Evolutionary conservation across 2,329 filamentous ascomycete species (phyloP), one percentile per base, ranked within the genome.

Genomic region (Cadophora sp.): DNA sequence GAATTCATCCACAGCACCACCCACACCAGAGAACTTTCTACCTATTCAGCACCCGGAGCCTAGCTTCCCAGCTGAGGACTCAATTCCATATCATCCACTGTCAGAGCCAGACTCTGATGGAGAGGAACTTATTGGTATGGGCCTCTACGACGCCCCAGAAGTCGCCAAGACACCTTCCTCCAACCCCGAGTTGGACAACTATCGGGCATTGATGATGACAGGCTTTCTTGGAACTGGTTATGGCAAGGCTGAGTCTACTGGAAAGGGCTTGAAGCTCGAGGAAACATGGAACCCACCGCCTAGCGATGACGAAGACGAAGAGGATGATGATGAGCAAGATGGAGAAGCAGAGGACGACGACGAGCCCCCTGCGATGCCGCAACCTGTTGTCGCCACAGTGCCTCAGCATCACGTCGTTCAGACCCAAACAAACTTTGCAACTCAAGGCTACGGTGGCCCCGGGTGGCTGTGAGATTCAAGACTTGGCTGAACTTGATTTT

Each of bases 91-190:
- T 69, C 80, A 85, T 65, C 73, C 84, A 6, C 79, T 87, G 27
- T 83, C 85, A 37, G 83, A 87, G 48, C 82, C 86, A 59, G 87
- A 88, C 31, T 77, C 83, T 29, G 82, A 86, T 16, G 90, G 88
- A 46, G 91, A 94, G 75, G 90, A 93, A 68, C 84, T 95, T 1
- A 85, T 94, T n/a, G 92, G 92, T 24, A 90, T 96, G 86, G 92
- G 92, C 0, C 85, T 96, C 0, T 96, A 96, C 78, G 92, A 93
- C 74, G 82, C 87, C 4, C 91, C 91, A 0, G 90, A 89, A 65
- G 86, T 87, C 74, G 74, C 79, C 51, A 79, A 83, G 8, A 62
- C 70, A 16, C 62, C 71, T 11, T 67, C 73, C 9, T 79, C 81
- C 24, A 84, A 86, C 65, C 80, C 83, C 34, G 80, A 83, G 62